Base-by-base conservation (phyloP, 768 basidiomycete genomes). In the Suillus lakei region DNA sequence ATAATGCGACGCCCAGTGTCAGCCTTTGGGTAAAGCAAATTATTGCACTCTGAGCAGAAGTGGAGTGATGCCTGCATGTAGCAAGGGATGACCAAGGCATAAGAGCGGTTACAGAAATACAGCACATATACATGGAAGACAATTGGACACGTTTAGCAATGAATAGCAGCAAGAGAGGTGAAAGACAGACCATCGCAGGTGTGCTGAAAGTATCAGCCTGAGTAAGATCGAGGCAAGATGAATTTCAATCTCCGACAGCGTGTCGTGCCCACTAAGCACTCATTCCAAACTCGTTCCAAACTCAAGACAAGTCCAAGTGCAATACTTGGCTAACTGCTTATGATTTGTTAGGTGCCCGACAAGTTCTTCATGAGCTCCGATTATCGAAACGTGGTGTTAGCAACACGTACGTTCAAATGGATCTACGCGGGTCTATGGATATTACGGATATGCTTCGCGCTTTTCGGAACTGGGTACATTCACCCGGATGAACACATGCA, bases 1-100 rank as follows among this genome's bases (percentile, higher is more conserved):
- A 98, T 91, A 62, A 91, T 87, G 54, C 91, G 86, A 55, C 95
- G 89, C 67, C 90, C 85, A 63, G 88, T 88, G 78, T 98, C 96
- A 50, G 93, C 96, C 80, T 96, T 90, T 26, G 95, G 95, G 76
- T 97, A 96, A 61, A 98, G 84, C 34, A 98, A 85, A 75, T 98
- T 97, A 81, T 96, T 96, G 83, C 95, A 97, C 83, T 97, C 95
- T 44, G 88, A 90, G 72, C 95, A 97, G 79, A 97, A 97, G 70
- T 93, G 89, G 34, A 97, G 87, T 2, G 92, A 92, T 13, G 93
- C 89, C 92, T 94, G 65, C 1, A 39, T 30, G 38, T 44, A 30
- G 21, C 18, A 58, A 41, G n/a, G n/a, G 59, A 23, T 5, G 46
- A 23, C 46, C 23, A 46, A 18, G 32, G 4, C 39, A 65, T 60